A percentile compares a stretch with the other conserved stretches of the same genome.
Evolutionary conservation across 257 asterid genomes (phyloP).

Genomic region (Apocynum venetum): DNA sequence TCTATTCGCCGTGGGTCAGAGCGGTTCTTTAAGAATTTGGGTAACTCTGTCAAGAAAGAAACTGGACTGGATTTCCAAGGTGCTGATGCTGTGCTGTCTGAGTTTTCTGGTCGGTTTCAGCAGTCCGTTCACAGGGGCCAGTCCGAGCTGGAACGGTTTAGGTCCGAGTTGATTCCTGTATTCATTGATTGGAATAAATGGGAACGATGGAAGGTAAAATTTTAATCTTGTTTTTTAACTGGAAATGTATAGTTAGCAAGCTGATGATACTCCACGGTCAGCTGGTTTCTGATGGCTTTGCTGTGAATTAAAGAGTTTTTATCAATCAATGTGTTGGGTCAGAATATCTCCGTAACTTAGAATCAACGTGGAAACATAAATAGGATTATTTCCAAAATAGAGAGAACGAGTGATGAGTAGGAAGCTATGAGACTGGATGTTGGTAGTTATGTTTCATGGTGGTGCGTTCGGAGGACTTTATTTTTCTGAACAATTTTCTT

Average conservation of each 20-base stretch:
- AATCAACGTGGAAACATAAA: background rate
- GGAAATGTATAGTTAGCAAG: slow-evolving; percentile 1
- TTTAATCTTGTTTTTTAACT: background rate
- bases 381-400: background rate
- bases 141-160: slow-evolving; percentile 38
- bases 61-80: slow-evolving; percentile 57
- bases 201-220: slow-evolving; percentile 88
- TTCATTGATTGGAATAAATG: slow-evolving; percentile 74
- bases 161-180: slow-evolving; percentile 52
- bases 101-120: slow-evolving; percentile 31
- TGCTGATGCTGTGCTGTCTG: slow-evolving; percentile 33
- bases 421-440: background rate
- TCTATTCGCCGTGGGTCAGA: slow-evolving; percentile 57
- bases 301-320: background rate
- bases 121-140: slow-evolving; percentile 35
- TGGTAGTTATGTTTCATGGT: background rate
- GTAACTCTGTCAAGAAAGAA: slow-evolving; percentile 66
- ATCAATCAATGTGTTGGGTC: background rate
- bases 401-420: background rate
- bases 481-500: background rate
- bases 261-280: background rate
- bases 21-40: slow-evolving; percentile 57
- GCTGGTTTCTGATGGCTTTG: background rate
- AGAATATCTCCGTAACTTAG: background rate
- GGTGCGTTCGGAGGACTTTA: background rate